Base-by-base conservation (phyloP, 1,139 yeast species). In the Yarrowia galli region DNA sequence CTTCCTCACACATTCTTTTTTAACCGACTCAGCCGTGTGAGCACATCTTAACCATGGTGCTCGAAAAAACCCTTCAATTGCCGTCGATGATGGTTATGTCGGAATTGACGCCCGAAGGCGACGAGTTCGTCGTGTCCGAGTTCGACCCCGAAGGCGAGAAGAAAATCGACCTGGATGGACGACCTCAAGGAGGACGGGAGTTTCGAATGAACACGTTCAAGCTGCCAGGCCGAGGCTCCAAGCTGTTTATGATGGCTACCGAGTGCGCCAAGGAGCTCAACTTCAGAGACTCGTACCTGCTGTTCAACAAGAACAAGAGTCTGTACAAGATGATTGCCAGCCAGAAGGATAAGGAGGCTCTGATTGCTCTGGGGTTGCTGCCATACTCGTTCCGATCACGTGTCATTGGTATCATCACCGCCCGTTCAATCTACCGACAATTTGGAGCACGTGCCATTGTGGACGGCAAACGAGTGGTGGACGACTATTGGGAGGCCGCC, bases 401-500 rank as follows among this genome's bases (percentile, higher is more conserved):
- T 67, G 83, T 87, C 4, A 88, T 87, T 20, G 85, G 87, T 65
- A 84, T 88, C 1, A 80, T 81, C n/a, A 82, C 89, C 22, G 88
- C 89, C 5, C 78, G 89, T 68, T 85, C 91, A 3, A 85, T 89
- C 56, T 91, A 81, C 75, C 80, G 92, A 69, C 87, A 85, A 72
- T 90, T 89, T 78, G 96, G 96, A 12, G 89, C 95, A 1, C 81
- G 87, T 60, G 80, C 89, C 60, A 79, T 91, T 51, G 80, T 81
- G 16, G 82, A 83, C 65, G 96, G 96, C 28, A 81, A 83, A 67
- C 85, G 92, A 71, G 87, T 89, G 13, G 78, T 79, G 22, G 96
- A 90, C 76, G 96, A 90, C 76, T 90, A 90, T 75, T 90, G 95
- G 92, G 96, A 89, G 75, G 84, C 83, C 46, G 77, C 81, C 53